phyloP scores from a whole-genome alignment of 2,329 filamentous ascomycete species.

The Curvularia lunata region DNA sequence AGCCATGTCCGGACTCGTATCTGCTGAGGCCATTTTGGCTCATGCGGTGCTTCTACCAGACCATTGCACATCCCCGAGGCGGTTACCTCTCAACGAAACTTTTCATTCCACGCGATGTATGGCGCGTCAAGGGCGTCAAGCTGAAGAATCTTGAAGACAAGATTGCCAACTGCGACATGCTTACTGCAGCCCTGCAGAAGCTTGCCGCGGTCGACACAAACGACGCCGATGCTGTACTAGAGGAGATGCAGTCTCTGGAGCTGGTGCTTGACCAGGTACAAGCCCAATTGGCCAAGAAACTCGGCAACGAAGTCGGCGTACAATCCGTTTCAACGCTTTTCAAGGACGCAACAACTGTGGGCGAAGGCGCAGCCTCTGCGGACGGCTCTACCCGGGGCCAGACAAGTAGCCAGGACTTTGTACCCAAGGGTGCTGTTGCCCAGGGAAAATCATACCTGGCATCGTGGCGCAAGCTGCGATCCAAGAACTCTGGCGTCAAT shows the following conservation, averaged over 20 bases:
- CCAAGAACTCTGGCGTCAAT: conserved; percentile 77
- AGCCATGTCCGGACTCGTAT: conserved; percentile 88
- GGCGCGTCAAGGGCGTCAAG: conserved; percentile 93
- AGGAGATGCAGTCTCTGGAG: conserved; percentile 93
- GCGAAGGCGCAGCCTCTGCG: conserved; percentile 34
- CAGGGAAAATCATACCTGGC: conserved; percentile 75
- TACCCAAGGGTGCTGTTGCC: conserved; percentile 42
- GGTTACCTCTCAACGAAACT: conserved; percentile 91
- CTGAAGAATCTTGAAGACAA: conserved; percentile 93
- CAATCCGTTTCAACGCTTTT: conserved; percentile 76
- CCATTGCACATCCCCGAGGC: conserved; percentile 86
- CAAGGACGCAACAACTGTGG: conserved; percentile 65
- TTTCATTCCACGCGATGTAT: conserved; percentile 91
- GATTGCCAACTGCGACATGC: conserved; percentile 84
- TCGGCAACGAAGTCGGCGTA: conserved; percentile 92
- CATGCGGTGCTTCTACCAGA: conserved; percentile 93
- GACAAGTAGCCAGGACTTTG: conserved; percentile 42
- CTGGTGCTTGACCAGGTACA: conserved; percentile 86
- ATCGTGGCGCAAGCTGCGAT: conserved; percentile 87
- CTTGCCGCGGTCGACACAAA: conserved; percentile 83
- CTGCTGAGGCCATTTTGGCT: conserved; percentile 97
- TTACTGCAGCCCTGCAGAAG: conserved; percentile 87
- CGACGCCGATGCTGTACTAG: conserved; percentile 88
- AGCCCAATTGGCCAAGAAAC: conserved; percentile 74
- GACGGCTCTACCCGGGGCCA: conserved; percentile 36